Evolutionary conservation across 345 rosid genomes (phyloP), one percentile per base, ranked within the genome.

Genomic region (Clausena lansium): DNA sequence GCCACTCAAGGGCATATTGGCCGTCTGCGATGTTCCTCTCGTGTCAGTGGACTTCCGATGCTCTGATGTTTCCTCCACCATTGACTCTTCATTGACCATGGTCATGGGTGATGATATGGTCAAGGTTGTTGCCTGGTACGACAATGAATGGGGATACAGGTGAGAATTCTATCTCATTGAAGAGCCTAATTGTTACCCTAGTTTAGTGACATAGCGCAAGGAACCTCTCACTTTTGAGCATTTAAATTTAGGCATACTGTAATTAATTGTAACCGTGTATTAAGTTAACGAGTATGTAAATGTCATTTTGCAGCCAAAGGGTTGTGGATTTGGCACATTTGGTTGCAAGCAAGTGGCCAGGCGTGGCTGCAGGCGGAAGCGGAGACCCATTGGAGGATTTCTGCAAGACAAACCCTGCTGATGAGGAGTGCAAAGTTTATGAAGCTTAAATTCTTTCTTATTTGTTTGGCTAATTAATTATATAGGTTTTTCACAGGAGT

Each of bases 131-230:
- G 99, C 98, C 25, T 95, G 99, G 99, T 93, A 95, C 76, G 99
- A 95, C 91, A 95, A 95, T 38, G 97, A 95, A 83, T 93, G 99
- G 99, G 97, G 99, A 22, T 95, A 95, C 90, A 92, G 98, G 98
- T 95, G 70, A 81, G 86, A 14, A 63, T 20, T 9, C 15, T 3
- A 32, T 17, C 63, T 2, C 28, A 22, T 20, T 35, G 10, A 5
- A 39, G 4, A 33, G 6, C 4, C 22, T 10, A 68, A 57, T 22
- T n/a, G 9, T 20, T 24, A 24, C 47, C 47, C 47, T 39, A 9
- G 47, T 41, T 41, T 41, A 41, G 47, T 41, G 47, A 10, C 63
- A 59, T 25, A 59, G 63, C n/a, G 20, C 20, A 50, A 5, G 1
- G 55, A 50, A 4, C 20, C 55, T 50, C 20, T 50, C 55, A 50